phyloP scores from a whole-genome alignment of 2,329 filamentous ascomycete genomes.

The Hawksworthiomyces lignivorus region DNA sequence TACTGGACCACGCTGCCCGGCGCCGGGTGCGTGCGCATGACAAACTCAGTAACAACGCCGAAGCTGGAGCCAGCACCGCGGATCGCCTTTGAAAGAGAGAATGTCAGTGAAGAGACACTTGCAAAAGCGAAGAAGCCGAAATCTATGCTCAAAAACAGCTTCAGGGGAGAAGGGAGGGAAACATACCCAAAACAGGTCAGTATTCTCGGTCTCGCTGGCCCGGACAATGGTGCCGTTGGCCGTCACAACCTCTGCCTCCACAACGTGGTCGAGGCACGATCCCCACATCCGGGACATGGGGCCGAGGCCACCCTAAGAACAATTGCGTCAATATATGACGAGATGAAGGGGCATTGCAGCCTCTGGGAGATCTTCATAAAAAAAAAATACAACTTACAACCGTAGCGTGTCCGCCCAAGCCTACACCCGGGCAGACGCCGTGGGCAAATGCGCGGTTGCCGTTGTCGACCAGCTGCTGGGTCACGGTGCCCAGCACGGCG shows the following conservation, averaged over 20 bases:
- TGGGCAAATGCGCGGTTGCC: constrained; percentile 52
- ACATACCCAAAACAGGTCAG: constrained; percentile 47
- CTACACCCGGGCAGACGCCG: constrained; percentile 51
- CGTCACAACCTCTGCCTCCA: constrained; percentile 49
- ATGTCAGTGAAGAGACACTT: background rate
- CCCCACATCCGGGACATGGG: constrained; percentile 55
- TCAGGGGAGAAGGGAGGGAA: no score
- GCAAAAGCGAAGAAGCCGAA: constrained; percentile 40
- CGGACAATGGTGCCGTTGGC: constrained; percentile 43
- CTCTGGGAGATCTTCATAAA: no score
- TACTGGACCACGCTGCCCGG: constrained; percentile 51
- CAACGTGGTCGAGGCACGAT: constrained; percentile 44
- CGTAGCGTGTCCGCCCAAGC: constrained; percentile 51
- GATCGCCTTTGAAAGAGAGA: constrained; percentile 19
- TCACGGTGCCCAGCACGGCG: constrained; percentile 43
- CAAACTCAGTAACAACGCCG: constrained; percentile 50
- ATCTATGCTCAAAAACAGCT: constrained; percentile 18
- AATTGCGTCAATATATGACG: no score
- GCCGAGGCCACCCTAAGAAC: constrained; percentile 44
- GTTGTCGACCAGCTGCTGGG: constrained; percentile 39
- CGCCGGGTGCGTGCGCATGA: constrained; percentile 47
- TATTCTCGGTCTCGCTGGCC: constrained; percentile 38
- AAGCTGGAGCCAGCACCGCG: constrained; percentile 50
- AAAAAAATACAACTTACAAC: background rate
- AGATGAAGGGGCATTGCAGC: no score